These are phyloP conservation scores for Dryas alaskensis DNA, from an alignment of 306 rosid genomes.

Conservation along the genomic window DNA sequence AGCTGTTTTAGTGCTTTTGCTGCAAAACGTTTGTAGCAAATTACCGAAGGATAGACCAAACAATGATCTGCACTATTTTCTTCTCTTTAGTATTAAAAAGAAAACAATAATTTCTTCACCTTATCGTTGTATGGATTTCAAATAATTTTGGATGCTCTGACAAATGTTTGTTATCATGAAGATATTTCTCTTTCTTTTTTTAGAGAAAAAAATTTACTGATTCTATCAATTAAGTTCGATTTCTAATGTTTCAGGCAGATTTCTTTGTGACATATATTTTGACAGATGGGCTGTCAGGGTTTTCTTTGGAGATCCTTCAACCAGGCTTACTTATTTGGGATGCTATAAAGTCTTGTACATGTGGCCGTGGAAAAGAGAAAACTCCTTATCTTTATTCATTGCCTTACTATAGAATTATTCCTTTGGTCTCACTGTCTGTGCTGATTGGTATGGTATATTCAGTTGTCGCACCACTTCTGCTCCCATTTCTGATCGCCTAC, in stretches of 20 bases:
- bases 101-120: not conserved
- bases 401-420: constrained; percentile 73
- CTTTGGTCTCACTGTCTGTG: constrained; percentile 62
- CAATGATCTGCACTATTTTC: not conserved
- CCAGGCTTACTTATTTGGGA: constrained; percentile 81
- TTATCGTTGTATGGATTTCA: not conserved
- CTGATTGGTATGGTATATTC: constrained; percentile 85
- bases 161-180: not conserved
- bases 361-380: constrained; percentile 33
- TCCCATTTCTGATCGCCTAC: constrained; percentile 79
- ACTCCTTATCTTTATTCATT: constrained; percentile 71
- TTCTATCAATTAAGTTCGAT: not conserved
- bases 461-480: constrained; percentile 76
- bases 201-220: not conserved
- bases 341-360: constrained; percentile 42
- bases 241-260: constrained; percentile 66
- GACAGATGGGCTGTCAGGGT: constrained; percentile 81
- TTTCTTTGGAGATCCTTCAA: constrained; percentile 85
- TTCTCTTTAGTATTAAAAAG: too few species aligned
- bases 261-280: constrained; percentile 90
- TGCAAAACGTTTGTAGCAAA: not conserved
- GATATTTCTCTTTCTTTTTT: not conserved
- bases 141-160: not conserved
- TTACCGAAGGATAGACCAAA: not conserved
- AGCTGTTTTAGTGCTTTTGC: not conserved